Conservation (phyloP, 345 rosid genomes). For the Lumnitzera racemosa region DNA sequence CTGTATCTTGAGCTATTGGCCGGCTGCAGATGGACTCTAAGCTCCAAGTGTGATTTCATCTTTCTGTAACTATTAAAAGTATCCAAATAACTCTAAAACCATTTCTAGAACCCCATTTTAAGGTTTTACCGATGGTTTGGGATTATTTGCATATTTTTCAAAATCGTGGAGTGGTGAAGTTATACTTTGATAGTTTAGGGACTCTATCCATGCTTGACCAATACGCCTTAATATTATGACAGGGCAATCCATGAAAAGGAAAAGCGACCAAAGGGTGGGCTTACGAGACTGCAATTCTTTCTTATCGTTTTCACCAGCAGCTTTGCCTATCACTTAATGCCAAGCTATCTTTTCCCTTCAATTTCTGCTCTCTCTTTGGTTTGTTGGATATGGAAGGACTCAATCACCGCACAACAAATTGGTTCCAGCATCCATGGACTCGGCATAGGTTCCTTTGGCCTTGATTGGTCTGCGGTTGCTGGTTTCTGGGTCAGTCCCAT, state of each 20-base stretch:
- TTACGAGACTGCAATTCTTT: slow-evolving; percentile 81
- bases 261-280: slow-evolving; percentile 30
- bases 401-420: slow-evolving; percentile 87
- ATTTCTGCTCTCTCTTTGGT: slow-evolving; percentile 90
- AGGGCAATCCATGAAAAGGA: slow-evolving; percentile 96
- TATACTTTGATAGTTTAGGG: background rate
- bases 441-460: slow-evolving; percentile 81
- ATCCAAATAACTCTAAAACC: too few species aligned
- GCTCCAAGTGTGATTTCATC: too few species aligned
- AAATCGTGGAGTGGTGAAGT: background rate
- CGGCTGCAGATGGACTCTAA: background rate
- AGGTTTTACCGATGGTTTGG: too few species aligned
- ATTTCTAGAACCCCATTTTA: too few species aligned
- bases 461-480: slow-evolving; percentile 95
- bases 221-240: slow-evolving; percentile 6
- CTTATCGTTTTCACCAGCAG: slow-evolving; percentile 47
- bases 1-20: too few species aligned
- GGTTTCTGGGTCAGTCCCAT: slow-evolving; percentile 91
- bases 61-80: too few species aligned
- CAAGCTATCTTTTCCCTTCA: slow-evolving; percentile 76
- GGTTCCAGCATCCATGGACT: slow-evolving; percentile 94
- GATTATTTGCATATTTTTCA: background rate
- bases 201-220: background rate
- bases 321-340: slow-evolving; percentile 72
- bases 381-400: slow-evolving; percentile 79